These are phyloP conservation scores for Ciborinia camelliae DNA, from an alignment of 2,329 filamentous ascomycete species.

Conservation along the genomic window DNA sequence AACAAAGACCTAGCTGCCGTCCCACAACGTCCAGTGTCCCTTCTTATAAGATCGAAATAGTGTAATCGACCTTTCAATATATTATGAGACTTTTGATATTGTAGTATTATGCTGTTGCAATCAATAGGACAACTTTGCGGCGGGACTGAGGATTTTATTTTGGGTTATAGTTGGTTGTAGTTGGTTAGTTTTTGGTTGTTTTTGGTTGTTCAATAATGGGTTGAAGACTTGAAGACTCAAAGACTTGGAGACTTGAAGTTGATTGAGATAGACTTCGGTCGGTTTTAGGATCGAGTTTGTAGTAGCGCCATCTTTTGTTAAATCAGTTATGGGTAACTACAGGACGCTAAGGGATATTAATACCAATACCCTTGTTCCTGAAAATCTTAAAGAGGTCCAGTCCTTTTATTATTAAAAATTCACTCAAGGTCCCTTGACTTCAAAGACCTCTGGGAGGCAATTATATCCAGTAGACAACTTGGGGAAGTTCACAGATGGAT, in stretches of 20 bases:
- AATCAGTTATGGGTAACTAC: neutral
- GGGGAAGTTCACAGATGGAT: too few species aligned
- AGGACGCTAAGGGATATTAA: slow-evolving; percentile 1
- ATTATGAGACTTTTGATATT: neutral
- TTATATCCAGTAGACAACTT: too few species aligned
- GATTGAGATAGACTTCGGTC: neutral
- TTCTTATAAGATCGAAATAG: neutral
- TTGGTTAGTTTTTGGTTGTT: neutral
- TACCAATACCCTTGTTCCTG: neutral
- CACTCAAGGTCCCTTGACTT: slow-evolving; percentile 2
- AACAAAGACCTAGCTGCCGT: neutral
- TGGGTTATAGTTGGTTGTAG: neutral
- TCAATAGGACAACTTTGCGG: neutral
- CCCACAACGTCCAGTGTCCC: slow-evolving; percentile 15
- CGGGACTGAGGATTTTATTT: neutral
- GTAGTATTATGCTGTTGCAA: neutral
- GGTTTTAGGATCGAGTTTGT: slow-evolving; percentile 10
- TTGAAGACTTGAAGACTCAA: too few species aligned
- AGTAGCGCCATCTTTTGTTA: slow-evolving; percentile 15
- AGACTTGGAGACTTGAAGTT: too few species aligned
- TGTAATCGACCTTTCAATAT: neutral
- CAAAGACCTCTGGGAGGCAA: too few species aligned
- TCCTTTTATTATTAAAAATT: slow-evolving; percentile 6
- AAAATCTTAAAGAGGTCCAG: neutral
- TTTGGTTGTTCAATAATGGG: neutral